Evolutionary conservation across 1,284 basidiomycete genomes (phyloP), one percentile per base, ranked within the genome.

Genomic region (Trametes polyzona): DNA sequence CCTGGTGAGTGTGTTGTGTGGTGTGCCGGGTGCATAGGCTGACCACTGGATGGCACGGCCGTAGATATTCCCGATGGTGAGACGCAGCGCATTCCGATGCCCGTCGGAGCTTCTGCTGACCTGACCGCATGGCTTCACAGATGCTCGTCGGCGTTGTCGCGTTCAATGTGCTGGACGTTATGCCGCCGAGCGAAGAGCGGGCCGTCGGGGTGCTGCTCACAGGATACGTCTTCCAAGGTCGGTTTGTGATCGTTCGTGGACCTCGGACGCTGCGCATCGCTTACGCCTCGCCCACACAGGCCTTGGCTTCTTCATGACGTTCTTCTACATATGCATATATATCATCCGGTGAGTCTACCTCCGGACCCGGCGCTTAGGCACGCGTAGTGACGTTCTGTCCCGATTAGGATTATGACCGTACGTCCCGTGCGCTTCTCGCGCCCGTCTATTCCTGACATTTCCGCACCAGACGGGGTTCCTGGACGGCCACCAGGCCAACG

Each of bases 241-340:
- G 52, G 62, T 61, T 26, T 39, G 40, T 32, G 27, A 26, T 43
- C 36, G 24, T 37, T 55, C 61, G 52, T 39, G 37, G 41, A 55
- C 46, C 47, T 52, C 55, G 52, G 47, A 55, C 27, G 12, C 32
- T 50, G 52, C 47, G 57, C 48, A 43, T 43, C 14, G 48, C 51
- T 53, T n/a, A 44, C 44, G 24, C 42, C 16, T 33, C 41, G 17
- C 37, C 40, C 6, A 27, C 41, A 7, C 46, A 78, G 76, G 78
- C 10, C 67, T 79, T 23, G 78, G 79, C 8, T 79, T 78, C 69
- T 80, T 80, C 69, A 76, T 81, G 73, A 80, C 78, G 12, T 78
- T 79, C 66, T 78, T 80, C 64, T 81, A 81, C 58, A 76, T 81
- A 44, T 77, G 77, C 66, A 79, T 81, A 48, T 81, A 80, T 61